A percentile compares a stretch with the other conserved stretches of the same genome.
These are phyloP conservation scores for Pyrenophora graminea DNA, from an alignment of 2,329 filamentous ascomycete species.

Conservation along the genomic window DNA sequence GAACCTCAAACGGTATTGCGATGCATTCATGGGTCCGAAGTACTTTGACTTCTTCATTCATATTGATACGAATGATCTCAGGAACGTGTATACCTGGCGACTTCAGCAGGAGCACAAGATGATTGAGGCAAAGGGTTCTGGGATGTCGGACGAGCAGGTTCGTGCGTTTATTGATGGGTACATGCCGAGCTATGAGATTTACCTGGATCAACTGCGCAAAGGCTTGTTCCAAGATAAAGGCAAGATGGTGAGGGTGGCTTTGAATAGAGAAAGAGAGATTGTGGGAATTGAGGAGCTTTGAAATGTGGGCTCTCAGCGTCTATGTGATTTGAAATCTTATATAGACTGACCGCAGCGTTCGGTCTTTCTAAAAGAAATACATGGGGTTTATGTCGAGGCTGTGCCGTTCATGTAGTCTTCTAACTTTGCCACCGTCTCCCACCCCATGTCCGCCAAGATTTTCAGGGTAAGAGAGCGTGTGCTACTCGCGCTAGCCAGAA, in stretches of 20 bases:
- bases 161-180: constrained; percentile 71
- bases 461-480: too few species aligned
- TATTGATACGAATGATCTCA: constrained; percentile 71
- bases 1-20: constrained; percentile 58
- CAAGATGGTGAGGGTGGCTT: constrained; percentile 56
- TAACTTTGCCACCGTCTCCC: too few species aligned
- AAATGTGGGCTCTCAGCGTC: neutral
- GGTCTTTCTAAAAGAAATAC: too few species aligned
- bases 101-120: constrained; percentile 77
- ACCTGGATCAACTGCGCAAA: constrained; percentile 54
- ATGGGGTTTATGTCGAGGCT: too few species aligned
- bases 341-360: too few species aligned
- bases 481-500: too few species aligned
- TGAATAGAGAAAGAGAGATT: constrained; percentile 54
- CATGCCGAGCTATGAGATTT: constrained; percentile 62
- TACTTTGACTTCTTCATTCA: constrained; percentile 66
- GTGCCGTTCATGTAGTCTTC: too few species aligned
- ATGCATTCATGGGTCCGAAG: constrained; percentile 48
- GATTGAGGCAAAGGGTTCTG: constrained; percentile 66
- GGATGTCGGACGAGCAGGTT: constrained; percentile 84
- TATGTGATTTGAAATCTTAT: too few species aligned
- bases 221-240: constrained; percentile 54
- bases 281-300: constrained; percentile 42
- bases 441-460: too few species aligned
- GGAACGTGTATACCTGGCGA: constrained; percentile 84